Evolutionary conservation across 208 protist genomes (phyloP), one percentile per base, ranked within the genome.

Genomic region (Trypanosoma mega): DNA sequence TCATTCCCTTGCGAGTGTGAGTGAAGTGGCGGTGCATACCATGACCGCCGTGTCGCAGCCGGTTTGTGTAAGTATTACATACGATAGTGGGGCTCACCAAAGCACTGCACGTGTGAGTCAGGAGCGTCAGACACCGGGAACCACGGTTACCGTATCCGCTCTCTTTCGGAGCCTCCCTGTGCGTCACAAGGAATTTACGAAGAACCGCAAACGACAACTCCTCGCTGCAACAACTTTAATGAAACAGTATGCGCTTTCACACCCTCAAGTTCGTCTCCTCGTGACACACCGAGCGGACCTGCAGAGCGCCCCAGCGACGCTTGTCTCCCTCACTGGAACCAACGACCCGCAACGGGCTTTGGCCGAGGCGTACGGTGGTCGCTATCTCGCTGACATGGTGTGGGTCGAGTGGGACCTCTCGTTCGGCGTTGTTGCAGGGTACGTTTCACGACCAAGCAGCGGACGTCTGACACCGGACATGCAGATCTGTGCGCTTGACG

Each of bases 151-250:
- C 0, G 86, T 82, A 9, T 49, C 65, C n/a, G 47, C 72, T 11
- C 74, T 98, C 11, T 98, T 98, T 63, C 36, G 36, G 6, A 63
- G 68, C n/a, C 59, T 98, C 11, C 94, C 96, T 9, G 95, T 98
- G 20, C 84, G 97, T 8, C 82, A 80, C 27, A 70, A 72, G 41
- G 96, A 98, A 55, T 91, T 94, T 48, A 64, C 78, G 39, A 90
- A 83, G 45, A 94, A 93, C 63, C 75, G 59, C 27, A 74, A 79
- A 3, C 78, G 80, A 55, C 85, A 91, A 53, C 75, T 96, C 29
- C 59, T 74, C 36, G 66, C 61, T 27, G 77, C 76, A 12, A 68
- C 74, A 30, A 58, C 47, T 31, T 63, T 90, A 29, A 72, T 91
- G 33, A 86, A 84, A 59, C 90, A 96, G 76, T 96, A 94, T 59